Base-by-base conservation (phyloP, 306 rosid species). In the Spatholobus suberectus region DNA sequence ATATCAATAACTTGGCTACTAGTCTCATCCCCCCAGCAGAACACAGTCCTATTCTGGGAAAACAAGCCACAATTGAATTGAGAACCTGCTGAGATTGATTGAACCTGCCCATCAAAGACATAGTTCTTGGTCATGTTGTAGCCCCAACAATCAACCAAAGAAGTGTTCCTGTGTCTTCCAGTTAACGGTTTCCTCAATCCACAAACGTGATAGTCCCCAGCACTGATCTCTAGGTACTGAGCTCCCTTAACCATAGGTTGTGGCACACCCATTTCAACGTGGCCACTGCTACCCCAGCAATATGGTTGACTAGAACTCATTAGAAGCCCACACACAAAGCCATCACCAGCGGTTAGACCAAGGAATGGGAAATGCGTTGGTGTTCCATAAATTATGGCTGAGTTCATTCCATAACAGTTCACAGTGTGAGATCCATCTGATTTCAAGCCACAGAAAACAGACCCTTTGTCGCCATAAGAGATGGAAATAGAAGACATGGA, bases 151-250 rank as follows among this genome's bases (percentile, higher is more conserved):
- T 62, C 70, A 62, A 62, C 43, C 70, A 62, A 62, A 32, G 70
- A 62, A 62, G 43, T 62, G 43, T 62, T 62, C 43, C 70, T 62
- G 43, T 15, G 20, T 62, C 20, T 62, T 32, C 70, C 70, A 0
- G 43, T 62, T n/a, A 62, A 62, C 15, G 70, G 70, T 62, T 62
- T 62, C 70, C 70, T 62, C 70, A 62, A 62, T 15, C 70, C 99
- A 86, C 98, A 96, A 44, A 93, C 82, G 76, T 96, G 99, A 82
- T 92, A 86, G 87, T 93, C 99, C 6, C 99, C 99, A 38, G 99
- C 99, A 89, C 97, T 91, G 68, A 96, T 90, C 84, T 93, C 99
- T 63, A 85, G 52, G 79, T 96, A 96, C 75, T 90, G 81, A 59
- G 89, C 92, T 61, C 85, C 94, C 74, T 87, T 84, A 62, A 77